These are phyloP conservation scores for Reticulascus tulasneorum DNA, from an alignment of 2,329 filamentous ascomycete species.

Conservation along the genomic window DNA sequence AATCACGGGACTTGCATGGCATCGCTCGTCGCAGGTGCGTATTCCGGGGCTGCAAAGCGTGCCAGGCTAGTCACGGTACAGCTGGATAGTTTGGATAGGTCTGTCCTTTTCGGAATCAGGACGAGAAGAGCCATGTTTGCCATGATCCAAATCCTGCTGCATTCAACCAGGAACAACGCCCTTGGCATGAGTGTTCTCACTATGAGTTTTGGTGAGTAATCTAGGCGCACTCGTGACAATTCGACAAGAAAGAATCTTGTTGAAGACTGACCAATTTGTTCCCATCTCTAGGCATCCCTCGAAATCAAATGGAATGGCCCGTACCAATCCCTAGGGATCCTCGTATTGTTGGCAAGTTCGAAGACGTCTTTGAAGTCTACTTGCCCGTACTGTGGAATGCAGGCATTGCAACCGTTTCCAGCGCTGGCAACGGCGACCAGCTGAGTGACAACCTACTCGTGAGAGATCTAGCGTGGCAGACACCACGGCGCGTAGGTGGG, in stretches of 20 bases:
- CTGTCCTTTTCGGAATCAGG: too few relatives aligned
- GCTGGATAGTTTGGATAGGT: not conserved
- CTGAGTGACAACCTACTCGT: too few relatives aligned
- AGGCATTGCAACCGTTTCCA: not conserved
- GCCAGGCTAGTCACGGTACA: not conserved
- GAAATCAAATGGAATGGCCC: too few relatives aligned
- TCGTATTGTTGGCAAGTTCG: too few relatives aligned
- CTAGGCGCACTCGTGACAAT: too few relatives aligned
- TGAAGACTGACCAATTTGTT: too few relatives aligned
- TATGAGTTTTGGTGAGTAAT: not conserved
- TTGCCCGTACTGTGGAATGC: not conserved
- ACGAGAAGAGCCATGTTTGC: not conserved
- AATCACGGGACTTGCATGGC: not conserved
- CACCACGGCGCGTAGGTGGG: not conserved
- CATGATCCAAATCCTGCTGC: not conserved
- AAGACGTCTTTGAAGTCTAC: not conserved
- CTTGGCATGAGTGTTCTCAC: not conserved
- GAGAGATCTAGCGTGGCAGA: too few relatives aligned
- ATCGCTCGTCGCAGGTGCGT: not conserved
- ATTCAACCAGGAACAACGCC: not conserved
- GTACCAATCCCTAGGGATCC: too few relatives aligned
- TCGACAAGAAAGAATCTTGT: too few relatives aligned
- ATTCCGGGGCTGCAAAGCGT: not conserved
- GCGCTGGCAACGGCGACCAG: not conserved
- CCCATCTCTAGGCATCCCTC: too few relatives aligned